Base-by-base conservation (phyloP, 345 rosid species). In the Citrus mangshanensis region DNA sequence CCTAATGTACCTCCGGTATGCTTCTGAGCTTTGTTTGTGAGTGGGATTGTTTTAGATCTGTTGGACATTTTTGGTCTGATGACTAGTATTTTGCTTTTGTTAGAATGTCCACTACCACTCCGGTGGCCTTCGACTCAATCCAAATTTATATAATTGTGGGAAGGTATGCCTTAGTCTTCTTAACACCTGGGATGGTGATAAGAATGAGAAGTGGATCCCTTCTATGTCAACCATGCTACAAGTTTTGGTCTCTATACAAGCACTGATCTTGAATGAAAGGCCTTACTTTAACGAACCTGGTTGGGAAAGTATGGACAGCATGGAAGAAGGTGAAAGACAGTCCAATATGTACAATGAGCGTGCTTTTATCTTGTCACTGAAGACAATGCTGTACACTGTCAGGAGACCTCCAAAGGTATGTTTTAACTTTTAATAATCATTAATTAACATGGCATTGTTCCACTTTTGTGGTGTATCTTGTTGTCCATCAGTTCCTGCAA, bases 221-320 rank as follows among this genome's bases (percentile, higher is more conserved):
- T 88, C 87, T 32, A 78, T 80, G 56, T 95, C 99, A 10, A 93
- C 96, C 38, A 88, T 89, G 87, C 84, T 93, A 19, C 99, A 95
- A 88, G 98, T 95, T 84, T 88, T 95, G 75, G 96, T 95, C 19
- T 95, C 99, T 25, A 93, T 95, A 78, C 99, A 95, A 84, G 98
- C 93, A 59, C 86, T 95, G 82, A 92, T 95, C 76, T 87, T 95
- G 86, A 93, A 95, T 79, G 85, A 88, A 68, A 86, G 90, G 69
- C 99, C 99, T 58, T 95, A 82, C 84, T 93, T 88, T 79, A 95
- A 95, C 82, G 99, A 93, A 88, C 99, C 99, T 51, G 97, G 97
- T 22, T 89, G 58, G 74, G 97, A 77, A 78, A 59, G 27, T 21
- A 5, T 35, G 27, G 82, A 80, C 25, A 93, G 96, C 72, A 71